These are phyloP conservation scores for Mycena maculata DNA, from an alignment of 768 basidiomycete genomes.

Conservation along the genomic window DNA sequence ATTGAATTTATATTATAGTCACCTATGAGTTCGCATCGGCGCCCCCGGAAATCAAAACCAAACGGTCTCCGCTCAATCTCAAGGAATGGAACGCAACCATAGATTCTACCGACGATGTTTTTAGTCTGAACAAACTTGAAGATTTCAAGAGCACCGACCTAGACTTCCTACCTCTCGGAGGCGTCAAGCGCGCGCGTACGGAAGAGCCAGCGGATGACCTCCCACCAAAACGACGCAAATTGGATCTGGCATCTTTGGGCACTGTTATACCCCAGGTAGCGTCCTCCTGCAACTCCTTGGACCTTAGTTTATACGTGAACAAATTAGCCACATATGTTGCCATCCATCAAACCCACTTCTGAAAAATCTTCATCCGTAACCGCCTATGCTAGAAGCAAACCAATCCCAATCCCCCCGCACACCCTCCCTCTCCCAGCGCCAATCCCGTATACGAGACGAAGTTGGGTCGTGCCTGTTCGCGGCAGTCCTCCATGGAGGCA, in stretches of 20 bases:
- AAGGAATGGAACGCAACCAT: constrained; percentile 55
- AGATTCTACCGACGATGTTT: constrained; percentile 49
- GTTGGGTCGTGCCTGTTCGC: constrained; percentile 71
- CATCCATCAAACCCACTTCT: constrained; percentile 34
- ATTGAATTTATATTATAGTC: background rate
- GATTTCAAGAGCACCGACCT: constrained; percentile 57
- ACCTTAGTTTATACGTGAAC: background rate
- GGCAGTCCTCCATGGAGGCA: constrained; percentile 62
- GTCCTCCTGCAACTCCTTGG: constrained; percentile 33
- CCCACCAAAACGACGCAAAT: constrained; percentile 47
- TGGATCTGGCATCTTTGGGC: constrained; percentile 50
- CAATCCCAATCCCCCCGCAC: constrained; percentile 52
- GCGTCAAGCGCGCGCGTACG: constrained; percentile 13
- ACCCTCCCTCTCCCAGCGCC: constrained; percentile 42
- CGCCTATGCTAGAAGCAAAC: constrained; percentile 49
- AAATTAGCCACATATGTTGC: constrained; percentile 51
- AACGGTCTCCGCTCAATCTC: constrained; percentile 23
- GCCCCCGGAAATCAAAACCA: constrained; percentile 13
- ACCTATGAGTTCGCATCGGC: background rate
- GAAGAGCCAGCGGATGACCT: constrained; percentile 21
- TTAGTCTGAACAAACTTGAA: constrained; percentile 52
- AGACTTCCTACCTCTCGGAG: constrained; percentile 19
- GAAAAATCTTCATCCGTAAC: constrained; percentile 39
- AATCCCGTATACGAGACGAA: constrained; percentile 52
- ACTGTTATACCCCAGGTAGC: constrained; percentile 60